Conservation (phyloP, 805 yeast species). For the Debaryomyces hansenii region DNA sequence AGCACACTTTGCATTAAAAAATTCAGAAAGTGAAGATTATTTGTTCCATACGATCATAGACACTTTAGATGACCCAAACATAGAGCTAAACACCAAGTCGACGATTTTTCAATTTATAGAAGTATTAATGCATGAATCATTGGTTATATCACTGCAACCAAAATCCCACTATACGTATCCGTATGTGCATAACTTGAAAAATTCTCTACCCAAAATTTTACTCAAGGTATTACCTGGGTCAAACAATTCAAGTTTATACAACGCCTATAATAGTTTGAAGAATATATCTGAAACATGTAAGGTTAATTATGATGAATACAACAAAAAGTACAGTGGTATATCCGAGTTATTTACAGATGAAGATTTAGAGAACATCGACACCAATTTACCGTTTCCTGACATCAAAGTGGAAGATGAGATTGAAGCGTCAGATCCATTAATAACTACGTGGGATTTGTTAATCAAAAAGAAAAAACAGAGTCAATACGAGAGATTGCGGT, state of each 20-base stretch:
- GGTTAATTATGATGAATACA: constrained; percentile 25
- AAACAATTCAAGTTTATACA: constrained; percentile 36
- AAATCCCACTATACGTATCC: constrained; percentile 38
- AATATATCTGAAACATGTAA: constrained; percentile 38
- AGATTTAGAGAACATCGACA: constrained; percentile 32
- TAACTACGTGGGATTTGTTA: constrained; percentile 48
- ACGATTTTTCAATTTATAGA: constrained; percentile 72
- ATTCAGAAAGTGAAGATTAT: constrained; percentile 64
- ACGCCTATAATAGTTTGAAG: constrained; percentile 35
- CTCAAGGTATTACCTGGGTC: constrained; percentile 35
- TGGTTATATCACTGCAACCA: constrained; percentile 31
- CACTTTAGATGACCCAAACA: constrained; percentile 45
- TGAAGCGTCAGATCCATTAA: constrained; percentile 27
- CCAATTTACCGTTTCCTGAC: constrained; percentile 37
- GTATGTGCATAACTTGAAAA: constrained; percentile 32
- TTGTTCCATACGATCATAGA: constrained; percentile 67
- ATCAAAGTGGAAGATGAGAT: constrained; percentile 19
- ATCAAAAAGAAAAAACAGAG: constrained; percentile 49
- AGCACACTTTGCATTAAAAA: constrained; percentile 55
- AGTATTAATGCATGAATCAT: constrained; percentile 47
- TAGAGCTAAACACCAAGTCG: constrained; percentile 61
- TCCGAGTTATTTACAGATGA: constrained; percentile 31
- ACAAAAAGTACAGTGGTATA: constrained; percentile 26
- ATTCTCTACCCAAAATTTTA: constrained; percentile 34
- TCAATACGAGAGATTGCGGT: constrained; percentile 48